A percentile compares a stretch with the other conserved stretches of the same genome.
Conservation (phyloP, 2,329 filamentous ascomycete genomes). For the Trematosphaeria pertusa region DNA sequence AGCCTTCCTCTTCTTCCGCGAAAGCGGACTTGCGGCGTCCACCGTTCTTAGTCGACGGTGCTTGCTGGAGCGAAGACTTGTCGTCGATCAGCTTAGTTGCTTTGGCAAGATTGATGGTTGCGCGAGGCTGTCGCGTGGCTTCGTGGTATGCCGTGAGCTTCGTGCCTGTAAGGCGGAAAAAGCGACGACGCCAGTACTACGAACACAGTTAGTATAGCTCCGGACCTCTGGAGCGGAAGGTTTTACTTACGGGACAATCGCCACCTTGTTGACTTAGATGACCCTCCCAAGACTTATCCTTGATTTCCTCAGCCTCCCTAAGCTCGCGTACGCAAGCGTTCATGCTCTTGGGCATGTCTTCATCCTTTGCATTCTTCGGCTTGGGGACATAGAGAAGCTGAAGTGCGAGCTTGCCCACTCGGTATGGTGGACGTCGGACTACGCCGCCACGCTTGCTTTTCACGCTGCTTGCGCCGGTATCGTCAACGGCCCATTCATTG, state of each 20-base stretch:
- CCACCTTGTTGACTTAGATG: constrained; percentile 95
- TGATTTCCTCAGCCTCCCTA: constrained; percentile 83
- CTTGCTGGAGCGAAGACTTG: constrained; percentile 80
- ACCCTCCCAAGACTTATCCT: constrained; percentile 82
- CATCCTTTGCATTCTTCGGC: constrained; percentile 83
- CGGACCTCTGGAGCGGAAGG: no score
- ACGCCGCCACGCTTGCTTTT: constrained; percentile 88
- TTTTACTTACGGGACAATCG: constrained; percentile 86
- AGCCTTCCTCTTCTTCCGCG: constrained; percentile 97
- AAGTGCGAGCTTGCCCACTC: constrained; percentile 90
- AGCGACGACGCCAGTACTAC: constrained; percentile 97
- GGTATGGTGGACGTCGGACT: constrained; percentile 87
- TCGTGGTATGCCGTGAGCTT: constrained; percentile 97
- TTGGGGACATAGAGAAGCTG: constrained; percentile 95
- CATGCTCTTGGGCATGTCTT: constrained; percentile 99
- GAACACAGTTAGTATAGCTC: no score
- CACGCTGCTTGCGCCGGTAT: constrained; percentile 79
- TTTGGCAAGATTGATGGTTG: constrained; percentile 95
- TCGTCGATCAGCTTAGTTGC: constrained; percentile 94
- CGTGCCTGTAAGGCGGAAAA: constrained; percentile 90
- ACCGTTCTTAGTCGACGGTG: constrained; percentile 75
- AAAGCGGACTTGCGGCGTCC: constrained; percentile 92
- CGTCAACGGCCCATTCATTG: constrained; percentile 97
- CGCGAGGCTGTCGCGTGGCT: constrained; percentile 90
- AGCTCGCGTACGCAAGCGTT: constrained; percentile 93